Evolutionary conservation across 108 stramenopile genomes (phyloP), one percentile per base, ranked within the genome.

Genomic region (Nitzschia putrida): DNA sequence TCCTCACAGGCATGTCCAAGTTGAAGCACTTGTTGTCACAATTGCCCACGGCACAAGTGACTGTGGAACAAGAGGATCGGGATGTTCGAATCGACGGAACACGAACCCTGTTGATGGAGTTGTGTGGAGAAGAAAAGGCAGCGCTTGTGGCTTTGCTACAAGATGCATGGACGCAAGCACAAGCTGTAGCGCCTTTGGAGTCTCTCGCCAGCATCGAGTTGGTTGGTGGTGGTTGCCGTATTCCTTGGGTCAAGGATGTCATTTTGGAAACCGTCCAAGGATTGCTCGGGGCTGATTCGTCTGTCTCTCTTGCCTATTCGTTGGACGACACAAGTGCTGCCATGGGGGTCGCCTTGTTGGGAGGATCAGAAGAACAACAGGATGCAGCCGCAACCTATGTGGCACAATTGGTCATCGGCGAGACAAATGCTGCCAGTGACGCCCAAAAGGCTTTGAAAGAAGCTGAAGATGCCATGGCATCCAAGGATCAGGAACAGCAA

Each of bases 321-420:
- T 77, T 85, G 68, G 84, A 85, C 55, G 84, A 85, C 71, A 82
- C 84, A 12, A 78, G 73, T 4, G 61, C 79, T 50, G 84, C 84
- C 12, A 80, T 82, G 57, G 84, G 84, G 13, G 84, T 80, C 0
- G 74, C 78, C 0, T 53, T 79, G 40, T 44, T 44, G 44, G 13
- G 9, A 13, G 70, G 53, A 8, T 34, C 41, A 22, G 20, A 0
- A 8, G 45, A 44, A 38, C 11, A 56, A 49, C 56, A 61, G 13
- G 22, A 29, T 16, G 22, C 7, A 22, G 24, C 26, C 8, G 26
- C 6, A 10, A 34, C 29, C 10, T 11, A 11, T 4, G 47, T 23
- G 26, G 42, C 23, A 29, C 21, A 24, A 13, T n/a, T 39, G 21
- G 9, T 9, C 11, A 18, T 20, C 18, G 12, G 49, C 0, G 20